Base-by-base conservation (phyloP, 1,284 basidiomycete genomes). In the Thecaphora frezii region DNA sequence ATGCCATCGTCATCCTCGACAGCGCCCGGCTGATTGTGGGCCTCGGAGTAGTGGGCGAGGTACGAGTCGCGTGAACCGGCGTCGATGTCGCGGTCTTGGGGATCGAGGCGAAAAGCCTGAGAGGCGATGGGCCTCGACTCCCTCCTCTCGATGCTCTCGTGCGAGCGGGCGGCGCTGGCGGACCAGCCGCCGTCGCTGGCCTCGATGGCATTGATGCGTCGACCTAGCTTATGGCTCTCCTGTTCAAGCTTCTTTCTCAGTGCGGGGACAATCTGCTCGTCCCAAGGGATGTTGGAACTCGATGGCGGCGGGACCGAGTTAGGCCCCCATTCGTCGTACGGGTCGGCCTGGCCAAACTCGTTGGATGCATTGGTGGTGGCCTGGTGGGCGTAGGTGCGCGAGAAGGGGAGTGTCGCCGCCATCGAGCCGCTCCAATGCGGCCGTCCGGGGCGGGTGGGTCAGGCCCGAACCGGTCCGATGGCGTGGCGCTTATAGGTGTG, bases 201-300 rank as follows among this genome's bases (percentile, higher is more conserved):
- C 19, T 69, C 47, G 46, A 69, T 59, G 5, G 59, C 51, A 30
- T 54, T 67, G 48, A 71, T 69, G 40, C 69, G 52, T 16, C 60
- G 59, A 38, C 44, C 42, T 13, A 71, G 46, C 21, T 56, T 33
- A 3, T 48, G 37, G 12, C 56, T 58, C 22, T 71, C 60, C 22
- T 57, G 56, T 45, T 71, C 63, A 23, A 71, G 57, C 42, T 67
- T 66, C 42, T 62, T 66, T 1, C 63, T 51, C 14, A 71, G 46
- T 1, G 69, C 69, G 14, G 69, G 69, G 1, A 71, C 66, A 0
- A 71, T 53, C 26, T 69, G 61, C 16, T 69, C 66, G 43, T 71
- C 69, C 66, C 66, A 71, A 0, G 59, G 57, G 8, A 67, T 42
- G 40, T 51, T 59, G 44, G 45, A 25, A 14, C 40, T 37, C 0